These are phyloP conservation scores for Aspergillus chevalieri DNA, from an alignment of 2,329 filamentous ascomycete species.

Conservation along the genomic window DNA sequence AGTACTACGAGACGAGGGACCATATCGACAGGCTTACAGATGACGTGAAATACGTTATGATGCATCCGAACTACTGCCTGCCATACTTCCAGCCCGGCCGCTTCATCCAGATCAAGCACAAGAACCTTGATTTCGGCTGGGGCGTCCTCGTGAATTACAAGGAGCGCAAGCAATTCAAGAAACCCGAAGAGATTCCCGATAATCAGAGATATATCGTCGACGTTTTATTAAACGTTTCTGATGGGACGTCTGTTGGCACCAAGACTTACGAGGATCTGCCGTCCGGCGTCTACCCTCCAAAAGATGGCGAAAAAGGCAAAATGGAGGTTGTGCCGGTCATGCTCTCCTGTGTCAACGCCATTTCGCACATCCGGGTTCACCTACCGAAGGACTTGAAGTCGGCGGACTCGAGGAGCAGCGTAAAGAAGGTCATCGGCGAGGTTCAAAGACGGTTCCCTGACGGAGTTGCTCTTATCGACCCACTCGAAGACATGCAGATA, in stretches of 20 bases:
- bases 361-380: slow-evolving; percentile 78
- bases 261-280: slow-evolving; percentile 60
- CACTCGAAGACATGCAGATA: slow-evolving; percentile 94
- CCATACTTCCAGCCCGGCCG: slow-evolving; percentile 84
- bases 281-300: slow-evolving; percentile 54
- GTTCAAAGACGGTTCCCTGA: slow-evolving; percentile 85
- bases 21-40: slow-evolving; percentile 76
- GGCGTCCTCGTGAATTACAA: slow-evolving; percentile 75
- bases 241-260: slow-evolving; percentile 46
- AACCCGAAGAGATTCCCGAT: slow-evolving; percentile 61
- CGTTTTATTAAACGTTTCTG: slow-evolving; percentile 63
- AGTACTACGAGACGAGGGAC: slow-evolving; percentile 86
- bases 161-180: slow-evolving; percentile 57
- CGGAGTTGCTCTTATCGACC: slow-evolving; percentile 80
- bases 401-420: slow-evolving; percentile 60
- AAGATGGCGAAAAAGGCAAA: slow-evolving; percentile 58
- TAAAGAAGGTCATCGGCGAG: slow-evolving; percentile 66
- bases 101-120: slow-evolving; percentile 76
- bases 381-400: slow-evolving; percentile 70
- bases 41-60: slow-evolving; percentile 87
- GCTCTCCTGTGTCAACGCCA: slow-evolving; percentile 74
- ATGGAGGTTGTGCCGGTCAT: slow-evolving; percentile 83
- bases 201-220: slow-evolving; percentile 80
- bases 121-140: slow-evolving; percentile 84
- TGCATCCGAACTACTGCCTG: slow-evolving; percentile 79